phyloP scores from a whole-genome alignment of 1,139 yeast genomes.

The Lodderomyces orthopsilosis region DNA sequence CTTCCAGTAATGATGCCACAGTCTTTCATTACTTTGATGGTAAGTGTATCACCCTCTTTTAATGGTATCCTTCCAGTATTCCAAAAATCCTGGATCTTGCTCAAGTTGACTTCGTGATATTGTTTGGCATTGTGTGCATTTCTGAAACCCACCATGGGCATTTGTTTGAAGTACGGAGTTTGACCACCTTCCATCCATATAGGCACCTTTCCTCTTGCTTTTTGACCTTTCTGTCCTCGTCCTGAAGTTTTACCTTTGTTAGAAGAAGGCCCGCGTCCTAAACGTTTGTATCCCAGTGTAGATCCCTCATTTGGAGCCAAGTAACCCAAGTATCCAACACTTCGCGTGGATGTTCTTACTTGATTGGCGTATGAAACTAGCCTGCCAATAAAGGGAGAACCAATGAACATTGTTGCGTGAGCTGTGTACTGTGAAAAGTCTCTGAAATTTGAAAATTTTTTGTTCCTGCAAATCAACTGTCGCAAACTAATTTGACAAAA shows the following conservation, averaged over 20 bases:
- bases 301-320: conserved; percentile 44
- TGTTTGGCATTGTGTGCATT: conserved; percentile 48
- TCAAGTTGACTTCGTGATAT: conserved; percentile 54
- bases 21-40: conserved; percentile 62
- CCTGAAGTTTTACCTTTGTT: conserved; percentile 94
- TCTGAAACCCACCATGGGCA: conserved; percentile 89
- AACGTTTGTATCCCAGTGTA: conserved; percentile 53
- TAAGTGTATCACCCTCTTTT: conserved; percentile 60
- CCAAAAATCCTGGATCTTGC: conserved; percentile 59
- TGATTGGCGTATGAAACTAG: not conserved
- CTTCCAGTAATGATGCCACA: conserved; percentile 71
- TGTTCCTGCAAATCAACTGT: not conserved
- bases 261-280: conserved; percentile 97
- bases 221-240: conserved; percentile 97
- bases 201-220: conserved; percentile 88
- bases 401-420: not conserved
- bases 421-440: not conserved
- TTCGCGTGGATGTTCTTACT: not conserved
- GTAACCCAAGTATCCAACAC: conserved; percentile 26
- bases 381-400: not conserved
- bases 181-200: conserved; percentile 99
- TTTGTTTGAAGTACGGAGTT: conserved; percentile 84
- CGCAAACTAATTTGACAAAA: not conserved
- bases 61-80: conserved; percentile 68
- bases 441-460: not conserved